Evolutionary conservation across 768 basidiomycete species (phyloP).

Genomic region (Boletales sp.): DNA sequence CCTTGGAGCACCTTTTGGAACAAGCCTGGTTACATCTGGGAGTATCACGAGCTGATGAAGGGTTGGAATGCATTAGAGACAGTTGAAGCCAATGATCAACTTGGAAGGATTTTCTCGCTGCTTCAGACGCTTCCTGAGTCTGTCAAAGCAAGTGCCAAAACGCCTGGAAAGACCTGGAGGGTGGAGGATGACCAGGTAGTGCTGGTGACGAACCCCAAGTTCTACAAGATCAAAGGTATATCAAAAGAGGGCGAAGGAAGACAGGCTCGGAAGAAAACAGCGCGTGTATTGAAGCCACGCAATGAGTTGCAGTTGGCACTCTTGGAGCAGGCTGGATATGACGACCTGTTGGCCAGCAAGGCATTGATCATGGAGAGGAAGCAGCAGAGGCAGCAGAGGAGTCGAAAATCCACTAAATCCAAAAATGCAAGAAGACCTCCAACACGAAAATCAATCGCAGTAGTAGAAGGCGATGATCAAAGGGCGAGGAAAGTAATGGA

Average conservation of each 20-base stretch:
- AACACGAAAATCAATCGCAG: too few species aligned
- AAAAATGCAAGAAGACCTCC: too few species aligned
- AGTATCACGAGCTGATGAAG: conserved; percentile 8
- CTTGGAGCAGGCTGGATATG: too few species aligned
- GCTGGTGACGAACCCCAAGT: not conserved
- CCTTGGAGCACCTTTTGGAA: not conserved
- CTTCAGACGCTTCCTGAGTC: not conserved
- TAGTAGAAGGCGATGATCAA: too few species aligned
- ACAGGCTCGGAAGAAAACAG: too few species aligned
- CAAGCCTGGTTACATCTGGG: conserved; percentile 1
- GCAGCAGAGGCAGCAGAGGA: too few species aligned
- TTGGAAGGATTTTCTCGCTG: conserved; percentile 1
- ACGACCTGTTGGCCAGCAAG: too few species aligned
- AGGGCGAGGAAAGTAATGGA: too few species aligned
- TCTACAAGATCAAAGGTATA: not conserved
- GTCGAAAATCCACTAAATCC: too few species aligned
- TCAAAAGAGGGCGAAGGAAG: not conserved
- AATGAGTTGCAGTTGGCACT: too few species aligned
- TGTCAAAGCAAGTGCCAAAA: not conserved
- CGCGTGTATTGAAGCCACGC: too few species aligned
- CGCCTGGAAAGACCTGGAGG: not conserved
- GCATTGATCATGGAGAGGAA: too few species aligned
- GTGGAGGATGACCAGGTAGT: not conserved
- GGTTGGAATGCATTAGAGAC: not conserved
- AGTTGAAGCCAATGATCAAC: not conserved